Conservation (phyloP, 2,329 filamentous ascomycete genomes). For the Xylariomycetidae sp. region DNA sequence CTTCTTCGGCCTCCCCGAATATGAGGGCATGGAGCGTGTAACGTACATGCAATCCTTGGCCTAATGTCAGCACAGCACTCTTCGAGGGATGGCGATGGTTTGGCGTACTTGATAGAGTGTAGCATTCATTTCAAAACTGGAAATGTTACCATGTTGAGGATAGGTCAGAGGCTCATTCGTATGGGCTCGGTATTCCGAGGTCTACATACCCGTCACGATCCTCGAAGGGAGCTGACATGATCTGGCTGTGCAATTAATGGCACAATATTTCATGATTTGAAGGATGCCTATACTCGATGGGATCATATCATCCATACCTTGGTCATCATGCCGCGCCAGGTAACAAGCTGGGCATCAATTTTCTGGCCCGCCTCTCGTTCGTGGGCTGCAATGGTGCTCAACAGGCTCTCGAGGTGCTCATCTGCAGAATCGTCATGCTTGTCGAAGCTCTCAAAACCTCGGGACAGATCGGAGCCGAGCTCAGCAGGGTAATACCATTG, state of each 20-base stretch:
- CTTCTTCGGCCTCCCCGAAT: no score
- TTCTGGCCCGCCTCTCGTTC: conserved; percentile 65
- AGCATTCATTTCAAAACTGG: conserved; percentile 94
- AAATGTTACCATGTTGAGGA: no score
- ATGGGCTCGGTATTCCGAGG: no score
- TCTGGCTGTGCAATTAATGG: no score
- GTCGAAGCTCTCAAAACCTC: conserved; percentile 76
- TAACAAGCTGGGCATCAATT: conserved; percentile 75
- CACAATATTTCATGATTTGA: conserved; percentile 1
- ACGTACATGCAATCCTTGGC: conserved; percentile 50
- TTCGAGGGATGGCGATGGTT: conserved; percentile 4
- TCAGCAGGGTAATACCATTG: conserved; percentile 81
- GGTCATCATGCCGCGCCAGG: conserved; percentile 98
- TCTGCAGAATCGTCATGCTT: conserved; percentile 79
- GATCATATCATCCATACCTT: conserved; percentile 54
- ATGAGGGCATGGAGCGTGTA: background rate
- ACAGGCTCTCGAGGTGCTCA: conserved; percentile 80
- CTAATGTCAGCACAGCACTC: conserved; percentile 11
- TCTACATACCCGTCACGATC: conserved; percentile 70
- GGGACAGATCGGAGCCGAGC: conserved; percentile 68
- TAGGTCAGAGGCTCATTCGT: no score
- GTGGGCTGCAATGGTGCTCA: conserved; percentile 68
- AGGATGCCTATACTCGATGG: background rate
- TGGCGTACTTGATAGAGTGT: conserved; percentile 75
- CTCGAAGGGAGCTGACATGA: conserved; percentile 81